Conservation (phyloP, 805 yeast species). For the Cyberlindnera saturnus region DNA sequence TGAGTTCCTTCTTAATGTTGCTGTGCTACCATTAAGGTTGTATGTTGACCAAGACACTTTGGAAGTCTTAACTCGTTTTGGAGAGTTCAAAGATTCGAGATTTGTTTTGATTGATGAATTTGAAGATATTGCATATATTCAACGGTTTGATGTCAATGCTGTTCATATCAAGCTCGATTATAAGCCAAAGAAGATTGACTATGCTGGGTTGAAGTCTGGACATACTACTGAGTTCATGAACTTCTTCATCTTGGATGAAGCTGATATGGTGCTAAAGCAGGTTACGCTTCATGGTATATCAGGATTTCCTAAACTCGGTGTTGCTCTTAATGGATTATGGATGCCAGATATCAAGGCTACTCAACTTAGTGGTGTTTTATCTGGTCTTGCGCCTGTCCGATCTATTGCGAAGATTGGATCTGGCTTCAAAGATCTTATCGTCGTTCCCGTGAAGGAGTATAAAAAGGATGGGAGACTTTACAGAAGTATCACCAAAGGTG, state of each 20-base stretch:
- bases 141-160: constrained; percentile 56
- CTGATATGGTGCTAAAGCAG: constrained; percentile 59
- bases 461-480: constrained; percentile 64
- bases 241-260: constrained; percentile 82
- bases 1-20: constrained; percentile 51
- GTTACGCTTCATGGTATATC: constrained; percentile 66
- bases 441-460: constrained; percentile 70
- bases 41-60: constrained; percentile 92
- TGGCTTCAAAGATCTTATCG: constrained; percentile 68
- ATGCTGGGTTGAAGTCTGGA: constrained; percentile 80
- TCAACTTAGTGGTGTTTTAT: constrained; percentile 73
- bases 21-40: constrained; percentile 67
- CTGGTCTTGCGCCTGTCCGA: constrained; percentile 79
- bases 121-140: constrained; percentile 64
- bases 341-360: constrained; percentile 80
- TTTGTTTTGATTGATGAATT: constrained; percentile 52
- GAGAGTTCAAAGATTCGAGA: constrained; percentile 69
- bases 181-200: constrained; percentile 85
- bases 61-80: constrained; percentile 75
- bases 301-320: constrained; percentile 61
- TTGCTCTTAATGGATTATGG: constrained; percentile 65
- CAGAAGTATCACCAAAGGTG: constrained; percentile 70
- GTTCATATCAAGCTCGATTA: constrained; percentile 72
- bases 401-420: constrained; percentile 73
- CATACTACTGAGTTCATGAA: constrained; percentile 83